Conservation (phyloP, 371 early-diverging fungal genomes). For the Haplosporangium sp. region DNA sequence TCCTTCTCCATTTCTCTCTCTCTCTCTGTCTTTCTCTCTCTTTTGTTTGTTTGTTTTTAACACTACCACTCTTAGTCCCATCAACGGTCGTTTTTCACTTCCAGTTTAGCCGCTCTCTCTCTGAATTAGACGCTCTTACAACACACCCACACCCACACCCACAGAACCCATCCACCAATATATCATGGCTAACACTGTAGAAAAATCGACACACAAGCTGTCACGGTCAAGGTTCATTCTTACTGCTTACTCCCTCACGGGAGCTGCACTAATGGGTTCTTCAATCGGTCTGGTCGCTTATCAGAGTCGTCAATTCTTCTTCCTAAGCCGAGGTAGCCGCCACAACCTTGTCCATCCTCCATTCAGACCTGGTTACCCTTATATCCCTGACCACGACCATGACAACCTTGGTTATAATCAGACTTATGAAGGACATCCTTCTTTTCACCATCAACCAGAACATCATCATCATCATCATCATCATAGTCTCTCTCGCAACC, state of each 20-base stretch:
- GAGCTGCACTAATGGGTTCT: slow-evolving; percentile 47
- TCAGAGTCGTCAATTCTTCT: slow-evolving; percentile 38
- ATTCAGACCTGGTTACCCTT: neutral
- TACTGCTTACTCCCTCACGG: slow-evolving; percentile 31
- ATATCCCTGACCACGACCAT: neutral
- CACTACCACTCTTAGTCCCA: no score
- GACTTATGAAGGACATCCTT: neutral
- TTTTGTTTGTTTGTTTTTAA: no score
- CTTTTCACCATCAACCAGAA: neutral
- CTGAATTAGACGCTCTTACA: no score
- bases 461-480: neutral
- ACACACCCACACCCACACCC: no score
- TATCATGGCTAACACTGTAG: neutral
- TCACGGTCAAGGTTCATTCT: slow-evolving; percentile 26
- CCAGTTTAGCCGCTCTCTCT: no score
- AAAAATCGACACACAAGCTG: neutral
- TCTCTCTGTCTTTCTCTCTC: no score
- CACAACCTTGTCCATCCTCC: slow-evolving; percentile 2
- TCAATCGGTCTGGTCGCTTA: slow-evolving; percentile 39
- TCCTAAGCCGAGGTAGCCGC: slow-evolving; percentile 11
- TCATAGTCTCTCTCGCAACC: neutral
- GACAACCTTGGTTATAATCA: neutral
- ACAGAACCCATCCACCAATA: neutral
- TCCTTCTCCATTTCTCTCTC: no score
- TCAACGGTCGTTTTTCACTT: no score